Conservation (phyloP, 345 rosid species). For the Euphorbia pulcherrima region DNA sequence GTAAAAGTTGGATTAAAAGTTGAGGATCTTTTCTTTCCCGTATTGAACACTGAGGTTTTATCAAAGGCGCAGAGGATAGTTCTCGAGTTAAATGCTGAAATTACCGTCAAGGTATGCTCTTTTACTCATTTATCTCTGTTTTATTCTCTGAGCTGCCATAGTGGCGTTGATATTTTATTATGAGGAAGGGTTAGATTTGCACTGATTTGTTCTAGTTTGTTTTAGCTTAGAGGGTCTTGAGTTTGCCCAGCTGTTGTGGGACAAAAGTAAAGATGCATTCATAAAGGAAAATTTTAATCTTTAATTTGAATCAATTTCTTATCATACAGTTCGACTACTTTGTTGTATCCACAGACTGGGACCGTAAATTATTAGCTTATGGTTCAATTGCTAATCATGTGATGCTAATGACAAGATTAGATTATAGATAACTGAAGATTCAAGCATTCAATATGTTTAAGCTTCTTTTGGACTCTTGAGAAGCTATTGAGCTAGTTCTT, state of each 20-base stretch:
- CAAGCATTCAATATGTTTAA: neutral
- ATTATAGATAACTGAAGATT: neutral
- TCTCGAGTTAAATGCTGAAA: slow-evolving; percentile 61
- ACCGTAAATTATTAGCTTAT: neutral
- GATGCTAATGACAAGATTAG: neutral
- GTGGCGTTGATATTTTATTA: too few species aligned
- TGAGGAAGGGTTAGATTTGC: neutral
- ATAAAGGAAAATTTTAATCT: too few species aligned
- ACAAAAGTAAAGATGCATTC: slow-evolving; percentile 1
- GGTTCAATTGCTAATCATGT: neutral
- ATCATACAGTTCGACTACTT: too few species aligned
- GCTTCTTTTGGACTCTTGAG: neutral
- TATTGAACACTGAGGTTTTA: slow-evolving; percentile 64
- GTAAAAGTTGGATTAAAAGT: too few species aligned
- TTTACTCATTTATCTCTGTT: neutral
- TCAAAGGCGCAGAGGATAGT: slow-evolving; percentile 77
- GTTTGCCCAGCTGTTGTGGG: neutral
- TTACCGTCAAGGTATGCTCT: slow-evolving; percentile 55
- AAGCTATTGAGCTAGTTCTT: neutral
- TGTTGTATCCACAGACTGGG: neutral
- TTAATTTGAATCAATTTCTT: neutral
- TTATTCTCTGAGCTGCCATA: neutral
- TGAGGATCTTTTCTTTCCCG: too few species aligned
- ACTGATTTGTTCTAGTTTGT: neutral
- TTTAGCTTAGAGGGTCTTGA: neutral